Base-by-base conservation (phyloP, 768 basidiomycete genomes). In the Glaciozyma antarctica region DNA sequence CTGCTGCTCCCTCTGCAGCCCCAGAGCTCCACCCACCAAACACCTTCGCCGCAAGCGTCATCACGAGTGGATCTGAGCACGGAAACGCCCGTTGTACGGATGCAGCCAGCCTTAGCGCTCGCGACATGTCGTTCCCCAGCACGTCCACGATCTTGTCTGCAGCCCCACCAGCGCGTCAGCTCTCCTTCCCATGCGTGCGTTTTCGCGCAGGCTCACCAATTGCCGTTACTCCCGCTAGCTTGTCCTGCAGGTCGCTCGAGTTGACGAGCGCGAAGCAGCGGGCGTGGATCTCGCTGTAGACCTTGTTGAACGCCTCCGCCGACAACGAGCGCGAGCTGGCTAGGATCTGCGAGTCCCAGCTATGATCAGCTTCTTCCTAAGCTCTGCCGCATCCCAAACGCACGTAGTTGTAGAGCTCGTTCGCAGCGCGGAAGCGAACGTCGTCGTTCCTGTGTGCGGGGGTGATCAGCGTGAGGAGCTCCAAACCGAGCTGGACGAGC, bases 31-130 rank as follows among this genome's bases (percentile, higher is more conserved):
- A 44, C 65, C n/a, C 30, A 63, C 69, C 73, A 49, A 73, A 74
- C 15, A 73, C 72, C 47, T 70, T 72, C 2, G 73, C 72, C 6
- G 73, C 72, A 8, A 72, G 61, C 0, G 71, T 82, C 92, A 97
- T 97, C 74, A 99, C 85, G 76, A 88, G 87, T 73, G 90, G 84
- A 75, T 97, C 94, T 60, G 85, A 82, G 74, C 89, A 89, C 6
- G 90, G 90, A 24, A 95, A 81, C n/a, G 94, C 82, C 49, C 88
- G 85, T 75, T 91, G 90, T 77, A 95, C 86, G 78, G 95, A 93
- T 77, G 90, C 89, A 79, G 87, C 90, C 75, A 93, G 86, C 58
- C 88, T 84, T 77, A 88, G 91, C 47, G 88, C 83, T 69, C 87
- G 85, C 43, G 75, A 90, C 87, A 58, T 88, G 76, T 88, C 88